phyloP scores from a whole-genome alignment of 2,329 filamentous ascomycete genomes.

The Septoria linicola region DNA sequence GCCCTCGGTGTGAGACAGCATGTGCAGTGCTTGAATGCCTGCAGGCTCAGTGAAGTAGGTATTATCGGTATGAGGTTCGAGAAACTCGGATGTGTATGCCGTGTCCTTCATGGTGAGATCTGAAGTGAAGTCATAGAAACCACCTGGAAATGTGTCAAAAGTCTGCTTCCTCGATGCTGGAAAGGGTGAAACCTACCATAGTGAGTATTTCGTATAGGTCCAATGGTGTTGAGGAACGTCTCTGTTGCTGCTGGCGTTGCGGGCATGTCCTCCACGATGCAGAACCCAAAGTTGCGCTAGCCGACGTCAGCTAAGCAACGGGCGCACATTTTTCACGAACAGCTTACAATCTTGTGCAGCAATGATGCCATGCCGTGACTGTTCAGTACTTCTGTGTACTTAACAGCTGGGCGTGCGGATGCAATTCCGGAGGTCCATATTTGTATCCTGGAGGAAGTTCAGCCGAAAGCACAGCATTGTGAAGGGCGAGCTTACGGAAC shows the following conservation, averaged over 20 bases:
- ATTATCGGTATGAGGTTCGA: slow-evolving; percentile 87
- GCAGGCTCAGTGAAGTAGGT: slow-evolving; percentile 94
- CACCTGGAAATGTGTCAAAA: slow-evolving; percentile 40
- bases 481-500: slow-evolving; percentile 8
- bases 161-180: too few relatives aligned
- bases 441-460: slow-evolving; percentile 2
- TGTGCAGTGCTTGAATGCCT: slow-evolving; percentile 87
- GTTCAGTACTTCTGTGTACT: slow-evolving; percentile 23
- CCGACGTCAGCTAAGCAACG: not conserved
- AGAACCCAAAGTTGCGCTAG: slow-evolving; percentile 65
- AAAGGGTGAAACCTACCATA: slow-evolving; percentile 54
- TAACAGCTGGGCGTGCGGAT: slow-evolving; percentile 29
- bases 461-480: not conserved
- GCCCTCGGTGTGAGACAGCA: slow-evolving; percentile 73
- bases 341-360: slow-evolving; percentile 27
- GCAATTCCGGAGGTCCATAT: slow-evolving; percentile 32
- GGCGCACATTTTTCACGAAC: not conserved
- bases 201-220: slow-evolving; percentile 85
- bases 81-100: slow-evolving; percentile 75
- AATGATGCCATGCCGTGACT: slow-evolving; percentile 29
- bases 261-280: slow-evolving; percentile 71
- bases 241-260: slow-evolving; percentile 69
- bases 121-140: slow-evolving; percentile 83
- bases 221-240: slow-evolving; percentile 73
- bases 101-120: slow-evolving; percentile 72